phyloP scores from a whole-genome alignment of 768 basidiomycete genomes.

The Tulasnella sp. region DNA sequence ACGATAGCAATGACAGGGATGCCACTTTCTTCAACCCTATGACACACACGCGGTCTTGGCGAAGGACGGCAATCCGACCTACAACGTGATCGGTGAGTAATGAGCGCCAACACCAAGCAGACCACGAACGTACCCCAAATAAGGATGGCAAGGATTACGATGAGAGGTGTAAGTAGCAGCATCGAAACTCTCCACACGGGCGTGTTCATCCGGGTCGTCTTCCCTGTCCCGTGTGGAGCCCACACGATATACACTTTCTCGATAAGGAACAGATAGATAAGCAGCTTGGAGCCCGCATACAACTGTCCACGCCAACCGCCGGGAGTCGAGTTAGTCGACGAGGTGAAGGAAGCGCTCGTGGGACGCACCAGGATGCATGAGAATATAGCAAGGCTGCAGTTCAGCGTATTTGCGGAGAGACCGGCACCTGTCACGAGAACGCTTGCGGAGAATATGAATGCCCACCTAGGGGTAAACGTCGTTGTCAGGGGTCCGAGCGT shows the following conservation, averaged over 20 bases:
- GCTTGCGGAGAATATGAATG: conserved; percentile 10
- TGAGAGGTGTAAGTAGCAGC: conserved; percentile 4
- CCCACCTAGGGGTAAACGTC: not conserved
- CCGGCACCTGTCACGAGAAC: conserved; percentile 16
- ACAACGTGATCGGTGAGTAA: not conserved
- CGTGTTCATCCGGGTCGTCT: conserved; percentile 1
- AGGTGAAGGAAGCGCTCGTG: not conserved
- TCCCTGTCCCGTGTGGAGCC: not conserved
- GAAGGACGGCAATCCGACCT: conserved; percentile 15
- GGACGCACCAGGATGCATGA: conserved; percentile 16
- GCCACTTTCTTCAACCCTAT: conserved; percentile 15
- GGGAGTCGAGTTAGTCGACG: not conserved
- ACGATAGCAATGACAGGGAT: conserved; percentile 16
- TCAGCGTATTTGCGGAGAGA: not conserved
- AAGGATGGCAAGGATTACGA: conserved; percentile 10
- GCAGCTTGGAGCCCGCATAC: conserved; percentile 15
- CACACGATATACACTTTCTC: conserved; percentile 17
- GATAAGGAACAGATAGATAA: conserved; percentile 18
- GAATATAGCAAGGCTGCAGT: conserved; percentile 15
- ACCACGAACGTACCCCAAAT: conserved; percentile 1
- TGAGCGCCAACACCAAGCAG: conserved; percentile 2
- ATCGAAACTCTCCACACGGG: conserved; percentile 3
- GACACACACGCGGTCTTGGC: conserved; percentile 15
- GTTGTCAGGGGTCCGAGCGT: not conserved
- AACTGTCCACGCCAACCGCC: not conserved